Percentiles rank a stretch among this genome's conserved stretches.
These are phyloP conservation scores for Fimicolochytrium jonesii DNA, from an alignment of 192 early-diverging fungal genomes.

Conservation along the genomic window DNA sequence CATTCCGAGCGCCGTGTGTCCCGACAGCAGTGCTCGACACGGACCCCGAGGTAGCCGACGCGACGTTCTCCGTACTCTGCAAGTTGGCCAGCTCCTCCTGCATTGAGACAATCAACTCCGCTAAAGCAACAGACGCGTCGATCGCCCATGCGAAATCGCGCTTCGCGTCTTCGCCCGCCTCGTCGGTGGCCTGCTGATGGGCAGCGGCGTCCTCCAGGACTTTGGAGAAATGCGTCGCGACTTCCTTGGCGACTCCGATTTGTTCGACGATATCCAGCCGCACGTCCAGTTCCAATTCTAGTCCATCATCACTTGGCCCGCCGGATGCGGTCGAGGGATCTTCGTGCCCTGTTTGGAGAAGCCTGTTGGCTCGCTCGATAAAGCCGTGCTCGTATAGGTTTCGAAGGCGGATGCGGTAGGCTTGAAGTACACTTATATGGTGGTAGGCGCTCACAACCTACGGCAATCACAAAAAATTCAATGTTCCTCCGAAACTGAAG, in stretches of 20 bases:
- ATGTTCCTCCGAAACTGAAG: no score
- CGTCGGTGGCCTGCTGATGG: neutral
- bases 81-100: neutral
- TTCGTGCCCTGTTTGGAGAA: slow-evolving; percentile 27
- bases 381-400: slow-evolving; percentile 44
- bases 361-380: slow-evolving; percentile 18
- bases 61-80: neutral
- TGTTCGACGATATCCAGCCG: slow-evolving; percentile 18
- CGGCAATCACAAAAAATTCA: no score
- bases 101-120: neutral
- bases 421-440: slow-evolving; percentile 46
- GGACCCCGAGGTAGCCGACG: neutral
- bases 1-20: neutral
- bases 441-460: slow-evolving; percentile 60
- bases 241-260: slow-evolving; percentile 31
- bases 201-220: slow-evolving; percentile 27
- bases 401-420: slow-evolving; percentile 51
- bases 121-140: slow-evolving; percentile 3
- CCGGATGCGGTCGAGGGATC: neutral
- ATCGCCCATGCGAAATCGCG: slow-evolving; percentile 8
- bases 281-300: slow-evolving; percentile 19
- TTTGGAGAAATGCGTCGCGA: slow-evolving; percentile 29
- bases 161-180: neutral
- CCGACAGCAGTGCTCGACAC: no score
- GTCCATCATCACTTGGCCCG: slow-evolving; percentile 5